Evolutionary conservation across 306 rosid species (phyloP).

Genomic region (Sesbania bispinosa): DNA sequence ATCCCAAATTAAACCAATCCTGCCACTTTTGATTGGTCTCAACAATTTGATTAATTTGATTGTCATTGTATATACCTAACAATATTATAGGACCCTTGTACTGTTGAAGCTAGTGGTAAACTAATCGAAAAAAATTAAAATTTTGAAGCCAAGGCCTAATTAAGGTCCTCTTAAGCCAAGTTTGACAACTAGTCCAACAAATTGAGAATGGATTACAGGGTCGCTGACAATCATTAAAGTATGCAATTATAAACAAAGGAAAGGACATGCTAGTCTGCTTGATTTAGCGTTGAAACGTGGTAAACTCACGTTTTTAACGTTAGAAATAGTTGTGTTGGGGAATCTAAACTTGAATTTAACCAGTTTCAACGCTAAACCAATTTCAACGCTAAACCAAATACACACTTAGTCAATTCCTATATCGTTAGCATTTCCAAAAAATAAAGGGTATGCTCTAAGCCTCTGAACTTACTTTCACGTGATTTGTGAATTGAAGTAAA

Average conservation of each 20-base stretch:
- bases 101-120: too few species aligned
- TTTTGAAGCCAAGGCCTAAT: neutral
- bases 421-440: too few species aligned
- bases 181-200: neutral
- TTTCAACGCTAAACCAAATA: too few species aligned
- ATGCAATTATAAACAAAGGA: neutral
- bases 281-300: too few species aligned
- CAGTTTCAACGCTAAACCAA: too few species aligned
- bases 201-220: neutral
- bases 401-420: too few species aligned
- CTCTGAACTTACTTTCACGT: neutral
- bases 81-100: neutral
- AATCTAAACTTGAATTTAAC: too few species aligned
- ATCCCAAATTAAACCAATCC: neutral
- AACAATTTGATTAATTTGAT: conserved; percentile 10
- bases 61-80: neutral
- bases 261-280: too few species aligned
- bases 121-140: too few species aligned
- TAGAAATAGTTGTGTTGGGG: too few species aligned
- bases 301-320: too few species aligned
- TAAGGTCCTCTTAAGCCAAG: conserved; percentile 2
- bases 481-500: neutral
- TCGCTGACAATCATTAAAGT: neutral
- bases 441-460: too few species aligned
- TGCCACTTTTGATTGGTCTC: neutral